Evolutionary conservation across 176 grass and related monocot species (phyloP), one percentile per base, ranked within the genome.

Genomic region (Puya raimondii): DNA sequence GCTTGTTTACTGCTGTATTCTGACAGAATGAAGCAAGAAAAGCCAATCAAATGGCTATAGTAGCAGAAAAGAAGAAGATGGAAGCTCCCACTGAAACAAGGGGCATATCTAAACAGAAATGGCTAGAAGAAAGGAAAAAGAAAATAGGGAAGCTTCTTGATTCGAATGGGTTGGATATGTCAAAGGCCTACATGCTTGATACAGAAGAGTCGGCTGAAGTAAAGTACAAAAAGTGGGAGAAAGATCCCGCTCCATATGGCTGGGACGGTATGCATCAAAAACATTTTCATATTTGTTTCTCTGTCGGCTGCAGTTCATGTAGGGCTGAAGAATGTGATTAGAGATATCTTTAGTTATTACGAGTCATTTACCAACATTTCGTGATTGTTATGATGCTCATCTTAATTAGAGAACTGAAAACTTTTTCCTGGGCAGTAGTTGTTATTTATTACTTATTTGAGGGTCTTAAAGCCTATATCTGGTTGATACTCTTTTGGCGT

Each of bases 171-270:
- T 80, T 97, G 64, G 94, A 97, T 53, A 90, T 97, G 84, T 81
- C 84, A n/a, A 83, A 88, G 47, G 85, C 94, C 2, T 97, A 88
- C 67, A 93, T 97, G 94, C 94, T 97, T 68, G 89, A 97, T 74
- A 97, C 86, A 18, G 86, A 97, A 71, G 89, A 88, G 47, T 80
- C 69, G 0, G 94, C 94, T 13, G 76, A 97, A 88, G 26, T 49
- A 0, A 97, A 97, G 68, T 93, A 97, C 65, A 97, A 97, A 75
- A 97, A 93, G 73, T 92, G 94, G 89, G 94, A 97, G 72, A 97
- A 93, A 54, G 94, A 90, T 49, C 89, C 94, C 23, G 89, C 94
- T 23, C 89, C 94, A 16, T 68, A 85, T 57, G 87, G 87, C n/a
- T 99, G 89, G 94, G 89, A 97, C 69, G 94, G 94, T 92, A 84